Evolutionary conservation across 257 asterid species (phyloP), one percentile per base, ranked within the genome.

Genomic region (Solanum paucissectum): DNA sequence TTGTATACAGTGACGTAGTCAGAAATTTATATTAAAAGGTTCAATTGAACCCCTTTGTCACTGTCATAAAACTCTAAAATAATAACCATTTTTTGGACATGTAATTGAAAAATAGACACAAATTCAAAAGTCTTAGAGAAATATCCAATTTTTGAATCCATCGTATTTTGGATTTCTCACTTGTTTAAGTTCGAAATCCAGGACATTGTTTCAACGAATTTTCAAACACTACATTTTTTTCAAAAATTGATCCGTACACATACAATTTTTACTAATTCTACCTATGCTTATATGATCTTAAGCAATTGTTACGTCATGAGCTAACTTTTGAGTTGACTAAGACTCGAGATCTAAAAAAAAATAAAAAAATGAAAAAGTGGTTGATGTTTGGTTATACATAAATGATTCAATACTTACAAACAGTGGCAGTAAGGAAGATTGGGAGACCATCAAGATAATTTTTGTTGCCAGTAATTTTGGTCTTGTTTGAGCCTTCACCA

Each of bases 401-500:
- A 42, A 77, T 71, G 25, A 71, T 77, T 44, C 12, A 7, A 29
- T 27, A 46, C 85, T 32, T 84, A 94, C 98, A 93, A 33, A 95
- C 93, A 3, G 98, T 93, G 34, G 99, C 95, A 0, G 99, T 89
- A 3, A 86, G 87, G 34, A 86, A 96, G 23, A 98, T 93, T 64
- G 87, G 83, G 23, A 88, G 68, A 16, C 98, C 98, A 71, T 94
- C 98, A 0, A 91, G 88, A 85, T 33, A 93, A 91, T 93, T 96
- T 84, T 89, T 52, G 14, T 74, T 87, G 72, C 99, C 98, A 2
- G 98, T 94, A 10, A 96, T 95, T 90, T 88, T 94, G 3, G 98
- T 94, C 89, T 93, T 93, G 69, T 91, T 92, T 11, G 98, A 94
- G 29, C 99, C 99, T 60, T 96, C 99, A 4, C 99, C 99, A 7